Percentiles rank a stretch among this genome's conserved stretches.
These are phyloP conservation scores for Fomitopsis serialis DNA, from an alignment of 768 basidiomycete genomes.

Conservation along the genomic window DNA sequence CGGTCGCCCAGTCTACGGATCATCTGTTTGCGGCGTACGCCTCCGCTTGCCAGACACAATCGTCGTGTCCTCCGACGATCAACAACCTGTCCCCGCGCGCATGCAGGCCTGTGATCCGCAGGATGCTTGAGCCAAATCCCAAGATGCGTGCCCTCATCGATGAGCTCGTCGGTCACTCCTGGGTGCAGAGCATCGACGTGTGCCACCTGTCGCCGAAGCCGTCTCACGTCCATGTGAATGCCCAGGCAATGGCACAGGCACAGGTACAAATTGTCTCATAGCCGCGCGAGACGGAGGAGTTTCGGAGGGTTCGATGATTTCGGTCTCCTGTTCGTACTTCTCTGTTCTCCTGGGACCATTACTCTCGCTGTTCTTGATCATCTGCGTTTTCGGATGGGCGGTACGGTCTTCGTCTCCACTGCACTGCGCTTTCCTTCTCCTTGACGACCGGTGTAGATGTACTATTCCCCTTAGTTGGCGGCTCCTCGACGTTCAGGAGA, in stretches of 20 bases:
- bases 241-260: conserved; percentile 53
- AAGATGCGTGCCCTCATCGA: conserved; percentile 72
- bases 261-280: conserved; percentile 34
- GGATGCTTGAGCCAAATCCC: conserved; percentile 96
- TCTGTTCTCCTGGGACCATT: conserved; percentile 1
- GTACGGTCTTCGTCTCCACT: not conserved
- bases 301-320: not conserved
- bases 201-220: conserved; percentile 64
- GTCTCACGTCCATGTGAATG: conserved; percentile 56
- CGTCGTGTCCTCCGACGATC: conserved; percentile 59
- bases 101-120: conserved; percentile 76
- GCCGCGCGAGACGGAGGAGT: not conserved
- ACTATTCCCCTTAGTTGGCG: conserved; percentile 8
- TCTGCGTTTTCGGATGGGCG: not conserved
- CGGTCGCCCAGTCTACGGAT: conserved; percentile 83
- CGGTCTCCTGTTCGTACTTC: not conserved
- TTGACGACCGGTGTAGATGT: conserved; percentile 7
- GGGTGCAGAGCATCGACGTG: conserved; percentile 79
- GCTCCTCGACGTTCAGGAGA: conserved; percentile 3
- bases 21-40: conserved; percentile 76
- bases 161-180: conserved; percentile 70
- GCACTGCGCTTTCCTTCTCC: not conserved
- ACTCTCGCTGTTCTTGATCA: conserved; percentile 1
- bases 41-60: conserved; percentile 46
- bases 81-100: conserved; percentile 85